Evolutionary conservation across 345 rosid genomes (phyloP), one percentile per base, ranked within the genome.

Genomic region (Populus alba): DNA sequence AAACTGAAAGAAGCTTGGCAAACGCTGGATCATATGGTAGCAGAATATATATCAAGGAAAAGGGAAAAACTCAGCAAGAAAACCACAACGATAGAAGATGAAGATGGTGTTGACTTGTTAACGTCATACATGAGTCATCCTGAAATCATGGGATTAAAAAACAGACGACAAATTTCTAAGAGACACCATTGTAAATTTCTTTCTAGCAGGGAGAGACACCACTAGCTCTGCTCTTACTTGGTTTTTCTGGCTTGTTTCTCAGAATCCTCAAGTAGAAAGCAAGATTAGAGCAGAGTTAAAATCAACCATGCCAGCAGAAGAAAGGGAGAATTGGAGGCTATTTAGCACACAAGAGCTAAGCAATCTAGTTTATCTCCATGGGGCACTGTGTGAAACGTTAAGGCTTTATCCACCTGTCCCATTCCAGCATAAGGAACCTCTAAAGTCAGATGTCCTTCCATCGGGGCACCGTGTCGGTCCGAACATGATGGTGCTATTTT

Each of bases 391-490:
- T 8, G 75, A 71, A 33, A 5, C 75, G 8, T 29, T 77, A 29
- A 77, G 80, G 70, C 61, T 77, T 2, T 71, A 70, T 68, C 80
- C 80, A 29, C 80, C 80, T 15, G 75, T 77, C 47, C 80, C 80
- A 11, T 71, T 70, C 63, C 63, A 77, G 49, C 80, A 62, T 61
- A 77, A 71, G 22, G 47, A n/a, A 2, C 75, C 80, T 7, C 16
- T 77, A 2, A 7, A n/a, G 5, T 83, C 80, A 62, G 91, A 90
- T 31, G 47, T 78, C 2, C 78, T 86, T 18, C 87, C 89, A 0
- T 87, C 86, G 43, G 91, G 91, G 16, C 86, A 86, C 1, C 37
- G 47, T 31, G 71, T 88, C 2, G 76, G 77, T 23, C 66, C 79
- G 10, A 57, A 70, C 0, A 83, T 79, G 86, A 78, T 79, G 71